Evolutionary conservation across 2,329 filamentous ascomycete genomes (phyloP), one percentile per base, ranked within the genome.

Genomic region (Furcasterigmium furcatum): DNA sequence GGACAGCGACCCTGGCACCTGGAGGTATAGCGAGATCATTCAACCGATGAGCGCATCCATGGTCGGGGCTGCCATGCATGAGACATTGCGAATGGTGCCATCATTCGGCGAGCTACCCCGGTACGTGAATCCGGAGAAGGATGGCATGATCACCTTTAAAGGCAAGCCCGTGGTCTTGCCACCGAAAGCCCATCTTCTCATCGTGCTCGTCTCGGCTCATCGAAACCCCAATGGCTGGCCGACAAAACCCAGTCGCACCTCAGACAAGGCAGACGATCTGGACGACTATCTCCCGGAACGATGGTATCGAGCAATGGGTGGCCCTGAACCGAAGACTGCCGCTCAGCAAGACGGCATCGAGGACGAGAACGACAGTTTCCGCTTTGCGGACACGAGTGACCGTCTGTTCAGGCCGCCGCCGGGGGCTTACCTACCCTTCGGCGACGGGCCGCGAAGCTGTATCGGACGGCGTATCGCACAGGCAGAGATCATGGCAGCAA

Each of bases 181-280:
- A 0, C 72, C 66, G 9, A 73, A 70, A 19, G 70, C 74, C 12
- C 64, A 73, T 43, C 69, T 91, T 49, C 75, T 72, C 4, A 61
- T 92, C 19, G 68, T 70, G 44, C 74, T 75, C 1, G 66, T 80
- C 5, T 74, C 73, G 6, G 71, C 73, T 3, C 85, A 90, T 43
- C 76, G 80, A 30, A 87, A 90, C 61, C 86, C 87, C 10, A 80
- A 77, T 41, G 84, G 85, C 62, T 92, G 88, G 88, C 86, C 86
- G 12, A 59, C 73, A 46, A 61, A 64, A 48, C 70, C 68, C 16
- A 76, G 74, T 54, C 68, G 66, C 49, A 57, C 74, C 18, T 65
- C 66, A 1, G 65, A 58, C 0, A 65, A 61, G 20, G 50, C 63
- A 16, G 66, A 78, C 41, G 86, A 91, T 54, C 64, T 88, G 2